Evolutionary conservation across 2,329 filamentous ascomycete genomes (phyloP).

Genomic region (Fusarium brachygibbosum): DNA sequence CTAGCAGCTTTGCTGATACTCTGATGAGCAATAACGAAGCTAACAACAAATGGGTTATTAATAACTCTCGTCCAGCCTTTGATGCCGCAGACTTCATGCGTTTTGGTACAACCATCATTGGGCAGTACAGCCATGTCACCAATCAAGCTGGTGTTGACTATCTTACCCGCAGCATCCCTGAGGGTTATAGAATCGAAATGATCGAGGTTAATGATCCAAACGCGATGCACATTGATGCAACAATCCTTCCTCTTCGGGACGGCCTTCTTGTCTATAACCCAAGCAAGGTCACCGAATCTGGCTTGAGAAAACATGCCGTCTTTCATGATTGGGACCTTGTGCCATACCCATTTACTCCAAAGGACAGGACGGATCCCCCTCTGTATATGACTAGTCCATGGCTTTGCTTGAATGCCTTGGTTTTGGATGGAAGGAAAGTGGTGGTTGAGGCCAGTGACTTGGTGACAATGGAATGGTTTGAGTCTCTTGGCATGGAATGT

Average conservation of each 20-base stretch:
- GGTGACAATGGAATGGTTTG: background rate
- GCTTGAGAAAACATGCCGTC: background rate
- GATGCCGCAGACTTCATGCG: background rate
- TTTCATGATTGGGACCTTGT: background rate
- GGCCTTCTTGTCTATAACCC: background rate
- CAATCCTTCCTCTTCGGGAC: background rate
- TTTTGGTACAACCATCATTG: fast-evolving
- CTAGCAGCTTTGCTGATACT: background rate
- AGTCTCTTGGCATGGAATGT: background rate
- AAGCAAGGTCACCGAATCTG: background rate
- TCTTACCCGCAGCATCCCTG: background rate
- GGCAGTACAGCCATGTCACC: background rate
- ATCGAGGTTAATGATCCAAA: background rate
- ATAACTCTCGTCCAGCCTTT: background rate
- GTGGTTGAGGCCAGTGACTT: background rate
- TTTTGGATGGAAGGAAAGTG: background rate
- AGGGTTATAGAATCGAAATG: background rate
- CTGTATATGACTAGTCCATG: background rate
- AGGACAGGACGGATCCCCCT: background rate
- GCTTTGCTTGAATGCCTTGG: background rate
- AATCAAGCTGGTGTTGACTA: background rate
- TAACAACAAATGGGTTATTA: background rate
- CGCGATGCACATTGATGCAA: background rate
- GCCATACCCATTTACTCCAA: background rate
- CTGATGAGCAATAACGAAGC: background rate